Evolutionary conservation across 2,329 filamentous ascomycete species (phyloP), one percentile per base, ranked within the genome.

Genomic region (Apiospora saccharicola): DNA sequence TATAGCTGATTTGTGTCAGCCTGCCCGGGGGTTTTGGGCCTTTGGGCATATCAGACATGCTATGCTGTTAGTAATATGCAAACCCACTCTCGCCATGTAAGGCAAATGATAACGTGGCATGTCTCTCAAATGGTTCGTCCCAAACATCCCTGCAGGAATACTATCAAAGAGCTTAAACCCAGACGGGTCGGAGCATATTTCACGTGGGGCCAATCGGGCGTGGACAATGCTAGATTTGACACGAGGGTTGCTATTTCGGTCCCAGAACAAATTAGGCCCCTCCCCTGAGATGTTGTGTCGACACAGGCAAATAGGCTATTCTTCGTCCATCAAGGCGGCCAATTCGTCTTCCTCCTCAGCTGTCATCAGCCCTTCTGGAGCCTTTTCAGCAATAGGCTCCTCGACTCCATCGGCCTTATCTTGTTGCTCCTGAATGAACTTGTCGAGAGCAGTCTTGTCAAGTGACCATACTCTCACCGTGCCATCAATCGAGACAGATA

Each of bases 341-440:
- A 99, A 86, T 82, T 98, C 96, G 5, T 93, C 92, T 82, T 98
- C 96, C 81, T 99, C 96, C 77, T 98, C 96, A 16, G 90, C 92
- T 6, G 95, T 98, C 82, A 98, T 84, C 79, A 91, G 73, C 51
- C 86, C 84, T 71, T 88, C 87, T 70, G 83, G 84, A 74, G 80
- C 80, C 75, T 83, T 83, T 46, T 82, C 81, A 76, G 80, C 81
- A 41, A 84, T 84, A 76, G 88, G 86, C 74, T 90, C 86, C 64
- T 86, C 81, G 67, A 86, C 83, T 51, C 84, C 84, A 43, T 83
- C 83, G 2, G 88, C 89, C 73, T 83, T 87, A 75, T 90, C 88
- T 71, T 81, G 79, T 69, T 85, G 85, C 75, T 87, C 85, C 75
- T 85, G 79, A 16, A 88, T 84, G 26, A 86, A 79, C 19, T 82